Evolutionary conservation across 306 rosid species (phyloP), one percentile per base, ranked within the genome.

Genomic region (Cucurbita moschata): DNA sequence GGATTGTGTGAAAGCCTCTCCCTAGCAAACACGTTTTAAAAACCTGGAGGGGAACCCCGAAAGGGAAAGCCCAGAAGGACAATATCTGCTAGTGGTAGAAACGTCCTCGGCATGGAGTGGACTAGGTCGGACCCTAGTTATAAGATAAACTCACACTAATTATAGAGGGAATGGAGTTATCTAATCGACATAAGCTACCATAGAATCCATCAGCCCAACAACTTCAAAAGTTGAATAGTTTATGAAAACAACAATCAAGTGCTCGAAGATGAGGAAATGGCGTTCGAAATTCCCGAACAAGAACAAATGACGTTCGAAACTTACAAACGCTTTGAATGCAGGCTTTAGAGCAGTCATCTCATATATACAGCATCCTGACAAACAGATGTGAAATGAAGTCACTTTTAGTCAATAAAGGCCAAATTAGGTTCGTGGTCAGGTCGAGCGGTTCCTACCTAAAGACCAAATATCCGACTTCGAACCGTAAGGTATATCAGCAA

Each of bases 391-490:
- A 64, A 81, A 42, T 50, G 23, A 46, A 77, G 53, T 62, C 53
- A 55, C 9, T 70, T 49, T n/a, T 4, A 70, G 74, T 50, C 44
- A 4, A 72, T 57, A 50, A 47, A 57, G 62, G 49, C 55, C 51
- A 76, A 61, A 65, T 42, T 63, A 78, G 38, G 71, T 38, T 15
- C 65, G 51, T 10, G 57, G n/a, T 23, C 10, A 11, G 39, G 54
- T 82, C 7, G 21, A 1, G 16, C 21, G 10, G 58, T 61, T 69
- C 87, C 72, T 77, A 95, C 99, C 99, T 80, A 95, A 86, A 49
- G 99, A 95, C 99, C 99, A 95, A 84, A 95, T 95, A 82, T 95
- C 99, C 37, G 99, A 95, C 83, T 95, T 95, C 68, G 97, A 91
- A 69, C 97, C 99, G 60, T 95, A 95, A 69, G 99, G 99, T 80